phyloP scores from a whole-genome alignment of 805 yeast species.

The Wickerhamomyces hampshirensis region DNA sequence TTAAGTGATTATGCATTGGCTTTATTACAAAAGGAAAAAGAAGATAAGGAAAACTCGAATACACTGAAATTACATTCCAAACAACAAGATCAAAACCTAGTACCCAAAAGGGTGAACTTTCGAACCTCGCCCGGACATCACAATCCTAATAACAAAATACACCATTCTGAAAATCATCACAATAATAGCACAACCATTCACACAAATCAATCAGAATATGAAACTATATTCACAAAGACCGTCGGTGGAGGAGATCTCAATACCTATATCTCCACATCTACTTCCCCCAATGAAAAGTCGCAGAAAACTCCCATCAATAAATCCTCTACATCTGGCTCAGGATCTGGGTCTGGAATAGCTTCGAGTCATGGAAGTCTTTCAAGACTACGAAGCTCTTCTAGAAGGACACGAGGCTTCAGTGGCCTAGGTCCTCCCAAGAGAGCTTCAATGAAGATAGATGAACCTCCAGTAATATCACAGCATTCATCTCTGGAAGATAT shows the following conservation, averaged over 20 bases:
- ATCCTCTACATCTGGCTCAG: constrained; percentile 10
- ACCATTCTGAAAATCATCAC: constrained; percentile 12
- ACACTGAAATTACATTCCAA: neutral
- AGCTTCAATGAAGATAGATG: constrained; percentile 15
- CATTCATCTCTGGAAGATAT: constrained; percentile 17
- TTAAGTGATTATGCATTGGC: constrained; percentile 56
- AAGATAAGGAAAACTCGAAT: constrained; percentile 7
- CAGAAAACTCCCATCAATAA: constrained; percentile 19
- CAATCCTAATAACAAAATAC: constrained; percentile 3
- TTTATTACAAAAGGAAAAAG: constrained; percentile 34
- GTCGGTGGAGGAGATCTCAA: constrained; percentile 8
- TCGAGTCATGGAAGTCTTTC: constrained; percentile 15
- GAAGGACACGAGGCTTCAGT: constrained; percentile 25
- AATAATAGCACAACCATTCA: constrained; percentile 11
- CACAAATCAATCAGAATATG: constrained; percentile 21
- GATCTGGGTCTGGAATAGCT: constrained; percentile 7
- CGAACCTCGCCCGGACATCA: constrained; percentile 12
- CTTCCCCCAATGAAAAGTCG: constrained; percentile 5
- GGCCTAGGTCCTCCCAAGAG: constrained; percentile 34
- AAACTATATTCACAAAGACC: constrained; percentile 20
- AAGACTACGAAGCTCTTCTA: constrained; percentile 25
- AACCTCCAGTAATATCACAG: neutral
- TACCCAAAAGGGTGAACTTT: constrained; percentile 23
- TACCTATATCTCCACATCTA: constrained; percentile 15
- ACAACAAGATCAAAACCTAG: neutral